Base-by-base conservation (phyloP, 2,329 filamentous ascomycete genomes). In the Boeremia lycopersici region DNA sequence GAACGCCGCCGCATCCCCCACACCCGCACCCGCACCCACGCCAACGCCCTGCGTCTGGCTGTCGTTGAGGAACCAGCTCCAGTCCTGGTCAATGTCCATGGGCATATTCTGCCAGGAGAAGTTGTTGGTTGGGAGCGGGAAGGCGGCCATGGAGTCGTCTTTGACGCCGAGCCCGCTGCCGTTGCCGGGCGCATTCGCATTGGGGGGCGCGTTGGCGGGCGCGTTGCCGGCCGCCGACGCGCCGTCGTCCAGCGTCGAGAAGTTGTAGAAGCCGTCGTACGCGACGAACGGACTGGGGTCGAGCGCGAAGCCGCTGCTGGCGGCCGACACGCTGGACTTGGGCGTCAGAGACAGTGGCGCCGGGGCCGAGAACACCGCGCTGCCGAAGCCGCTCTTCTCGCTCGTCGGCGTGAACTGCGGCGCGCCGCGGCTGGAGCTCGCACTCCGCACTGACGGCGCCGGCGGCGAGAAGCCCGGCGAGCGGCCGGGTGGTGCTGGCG, bases 51-150 rank as follows among this genome's bases (percentile, higher is more conserved):
- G 57, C 28, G 59, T 63, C 36, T 60, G 59, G 4, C 58, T 56
- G 48, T 74, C 72, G 26, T 73, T 74, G 53, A 75, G 53, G 34
- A 76, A 76, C 72, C 74, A 76, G 31, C 65, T 71, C 74, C 74
- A 77, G 48, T 77, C 74, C 64, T 76, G 74, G 42, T 76, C 74
- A 41, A 75, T 74, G 29, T 75, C 73, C 72, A 75, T 75, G 31
- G 71, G 71, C 65, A 74, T 71, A 33, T 74, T 74, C 57, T 75
- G 73, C 74, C 73, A 75, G 2, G 53, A 62, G 53, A 74, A 74
- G 55, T 70, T 73, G 38, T 72, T 74, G 9, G 69, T 73, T 25
- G 71, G 68, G 4, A 71, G 61, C 8, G 65, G 65, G 58, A 69
- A 73, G 33, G 67, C 70, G 34, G 50, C 65, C 65, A 72, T 68